phyloP scores from a whole-genome alignment of 306 rosid species.

The Argentina anserina region DNA sequence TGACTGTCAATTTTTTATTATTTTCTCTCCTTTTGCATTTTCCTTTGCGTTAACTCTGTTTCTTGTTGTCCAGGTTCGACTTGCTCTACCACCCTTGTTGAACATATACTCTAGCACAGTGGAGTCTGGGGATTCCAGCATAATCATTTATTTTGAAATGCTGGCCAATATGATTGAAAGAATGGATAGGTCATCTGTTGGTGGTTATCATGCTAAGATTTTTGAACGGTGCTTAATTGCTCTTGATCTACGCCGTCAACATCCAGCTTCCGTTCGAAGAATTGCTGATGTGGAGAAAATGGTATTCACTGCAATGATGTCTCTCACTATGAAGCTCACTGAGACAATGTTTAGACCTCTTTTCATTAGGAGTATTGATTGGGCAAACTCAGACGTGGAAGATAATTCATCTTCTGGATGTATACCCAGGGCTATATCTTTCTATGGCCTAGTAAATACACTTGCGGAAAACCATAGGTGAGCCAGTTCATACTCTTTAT shows the following conservation, averaged over 20 bases:
- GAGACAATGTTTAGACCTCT: constrained; percentile 91
- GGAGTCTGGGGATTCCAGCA: constrained; percentile 74
- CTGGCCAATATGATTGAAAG: constrained; percentile 48
- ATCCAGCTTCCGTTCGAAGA: constrained; percentile 52
- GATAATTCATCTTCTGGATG: constrained; percentile 37
- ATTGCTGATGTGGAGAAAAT: constrained; percentile 60
- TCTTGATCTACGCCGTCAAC: constrained; percentile 74
- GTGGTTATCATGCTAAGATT: constrained; percentile 59
- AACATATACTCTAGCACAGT: constrained; percentile 50
- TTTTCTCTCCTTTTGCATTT: not conserved
- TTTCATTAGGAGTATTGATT: constrained; percentile 76
- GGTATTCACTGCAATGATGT: constrained; percentile 51
- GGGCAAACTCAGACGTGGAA: constrained; percentile 71
- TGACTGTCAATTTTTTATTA: not conserved
- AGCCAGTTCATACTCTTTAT: constrained; percentile 25
- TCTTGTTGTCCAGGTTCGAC: constrained; percentile 64
- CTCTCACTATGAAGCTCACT: constrained; percentile 77
- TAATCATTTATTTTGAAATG: constrained; percentile 67
- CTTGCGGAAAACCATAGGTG: constrained; percentile 84
- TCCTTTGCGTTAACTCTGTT: not conserved
- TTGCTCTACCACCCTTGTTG: constrained; percentile 64
- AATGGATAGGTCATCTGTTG: constrained; percentile 72
- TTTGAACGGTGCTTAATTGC: constrained; percentile 76
- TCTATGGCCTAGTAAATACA: constrained; percentile 73
- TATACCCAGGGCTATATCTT: constrained; percentile 75